Percentiles rank a stretch among this genome's conserved stretches.
Conservation (phyloP, 129 eudicot species). For the Smallanthus sonchifolius region DNA sequence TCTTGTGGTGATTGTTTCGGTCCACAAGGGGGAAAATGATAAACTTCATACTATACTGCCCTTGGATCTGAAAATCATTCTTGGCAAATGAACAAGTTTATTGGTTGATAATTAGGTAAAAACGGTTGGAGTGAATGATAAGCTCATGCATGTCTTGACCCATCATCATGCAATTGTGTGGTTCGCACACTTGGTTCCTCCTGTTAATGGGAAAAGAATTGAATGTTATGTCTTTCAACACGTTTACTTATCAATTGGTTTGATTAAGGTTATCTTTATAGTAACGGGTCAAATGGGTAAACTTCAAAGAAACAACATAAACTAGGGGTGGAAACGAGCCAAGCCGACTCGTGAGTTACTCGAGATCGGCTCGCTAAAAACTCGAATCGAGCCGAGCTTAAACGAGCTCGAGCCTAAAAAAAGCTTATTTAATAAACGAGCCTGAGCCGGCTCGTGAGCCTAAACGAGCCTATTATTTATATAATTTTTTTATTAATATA, state of each 20-base stretch:
- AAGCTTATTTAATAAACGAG: too few species aligned
- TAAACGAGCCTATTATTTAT: too few species aligned
- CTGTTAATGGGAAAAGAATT: slow-evolving; percentile 26
- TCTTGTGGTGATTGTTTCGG: slow-evolving; percentile 2
- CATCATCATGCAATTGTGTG: slow-evolving; percentile 81
- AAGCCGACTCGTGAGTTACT: too few species aligned
- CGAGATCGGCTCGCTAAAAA: too few species aligned
- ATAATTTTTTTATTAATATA: too few species aligned
- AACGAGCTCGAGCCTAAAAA: too few species aligned
- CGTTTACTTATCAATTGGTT: neutral
- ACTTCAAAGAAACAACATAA: too few species aligned
- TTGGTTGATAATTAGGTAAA: slow-evolving; percentile 12
- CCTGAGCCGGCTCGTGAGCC: too few species aligned
- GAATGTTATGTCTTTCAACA: neutral
- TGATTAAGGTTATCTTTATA: neutral
- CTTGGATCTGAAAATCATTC: neutral
- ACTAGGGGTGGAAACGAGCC: too few species aligned
- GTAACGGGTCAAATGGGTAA: neutral
- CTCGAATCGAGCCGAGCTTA: too few species aligned
- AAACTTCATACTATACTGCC: slow-evolving; percentile 14
- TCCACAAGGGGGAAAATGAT: slow-evolving; percentile 12
- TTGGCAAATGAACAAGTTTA: slow-evolving; percentile 15
- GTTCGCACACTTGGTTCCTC: slow-evolving; percentile 84
- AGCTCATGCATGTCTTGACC: slow-evolving; percentile 60
- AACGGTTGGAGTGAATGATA: neutral